These are phyloP conservation scores for Lactarius evosmus DNA, from an alignment of 768 basidiomycete species.

Conservation along the genomic window DNA sequence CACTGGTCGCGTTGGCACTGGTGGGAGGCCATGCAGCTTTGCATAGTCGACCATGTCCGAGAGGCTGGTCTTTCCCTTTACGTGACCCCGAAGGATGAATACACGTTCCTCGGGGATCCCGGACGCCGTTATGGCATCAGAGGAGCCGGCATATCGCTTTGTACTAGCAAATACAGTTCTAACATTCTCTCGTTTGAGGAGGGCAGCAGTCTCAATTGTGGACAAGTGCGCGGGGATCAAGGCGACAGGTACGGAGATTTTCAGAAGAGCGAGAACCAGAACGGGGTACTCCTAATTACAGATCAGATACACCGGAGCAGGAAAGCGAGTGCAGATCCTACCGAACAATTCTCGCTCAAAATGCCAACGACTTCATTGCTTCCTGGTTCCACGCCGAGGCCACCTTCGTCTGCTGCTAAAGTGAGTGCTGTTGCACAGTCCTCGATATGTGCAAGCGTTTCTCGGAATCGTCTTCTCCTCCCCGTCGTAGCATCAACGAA, in stretches of 20 bases:
- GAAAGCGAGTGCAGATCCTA: conserved; percentile 34
- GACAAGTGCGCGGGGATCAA: conserved; percentile 56
- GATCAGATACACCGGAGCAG: conserved; percentile 6
- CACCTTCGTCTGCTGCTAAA: conserved; percentile 45
- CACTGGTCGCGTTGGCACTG: conserved; percentile 44
- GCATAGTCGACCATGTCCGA: conserved; percentile 43
- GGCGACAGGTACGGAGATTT: conserved; percentile 49
- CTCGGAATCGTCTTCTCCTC: conserved; percentile 42
- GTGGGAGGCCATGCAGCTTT: conserved; percentile 38
- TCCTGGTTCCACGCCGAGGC: conserved; percentile 44
- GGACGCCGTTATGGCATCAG: conserved; percentile 36
- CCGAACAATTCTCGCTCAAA: conserved; percentile 66
- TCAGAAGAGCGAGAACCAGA: conserved; percentile 47
- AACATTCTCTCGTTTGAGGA: conserved; percentile 45
- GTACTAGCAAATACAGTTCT: conserved; percentile 56
- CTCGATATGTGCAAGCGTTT: conserved; percentile 50
- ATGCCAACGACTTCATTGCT: conserved; percentile 62
- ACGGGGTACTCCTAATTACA: conserved; percentile 49
- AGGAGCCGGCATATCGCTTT: conserved; percentile 40
- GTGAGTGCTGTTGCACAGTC: conserved; percentile 52
- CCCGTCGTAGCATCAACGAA: conserved; percentile 57
- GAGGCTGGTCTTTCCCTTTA: conserved; percentile 43
- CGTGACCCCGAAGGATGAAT: conserved; percentile 46
- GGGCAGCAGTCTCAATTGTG: conserved; percentile 52
- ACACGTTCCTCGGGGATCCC: conserved; percentile 43